phyloP scores from a whole-genome alignment of 441 rosid species.

The Bocquillonia castaneifolia region DNA sequence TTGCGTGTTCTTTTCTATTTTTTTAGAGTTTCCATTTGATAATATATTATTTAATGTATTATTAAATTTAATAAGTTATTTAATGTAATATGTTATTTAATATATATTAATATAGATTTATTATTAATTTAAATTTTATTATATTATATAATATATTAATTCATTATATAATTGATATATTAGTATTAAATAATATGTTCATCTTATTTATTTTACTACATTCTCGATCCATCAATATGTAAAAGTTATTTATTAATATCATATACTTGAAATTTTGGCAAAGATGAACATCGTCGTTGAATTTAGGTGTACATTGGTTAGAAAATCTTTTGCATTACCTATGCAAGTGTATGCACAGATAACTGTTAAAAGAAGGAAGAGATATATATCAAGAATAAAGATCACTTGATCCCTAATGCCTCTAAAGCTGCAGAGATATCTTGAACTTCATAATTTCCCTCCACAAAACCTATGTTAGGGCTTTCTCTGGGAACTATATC shows the following conservation, averaged over 20 bases:
- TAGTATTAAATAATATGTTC: too few relatives aligned
- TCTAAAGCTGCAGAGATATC: slow-evolving; percentile 48
- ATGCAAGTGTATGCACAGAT: slow-evolving; percentile 13
- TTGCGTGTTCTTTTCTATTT: too few relatives aligned
- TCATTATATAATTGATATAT: too few relatives aligned
- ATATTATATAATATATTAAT: too few relatives aligned
- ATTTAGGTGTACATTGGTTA: not conserved
- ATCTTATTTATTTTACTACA: too few relatives aligned
- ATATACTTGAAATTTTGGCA: not conserved
- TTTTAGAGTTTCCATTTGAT: too few relatives aligned
- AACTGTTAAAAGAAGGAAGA: not conserved
- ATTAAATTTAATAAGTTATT: too few relatives aligned
- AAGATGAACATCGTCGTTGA: slow-evolving; percentile 14
- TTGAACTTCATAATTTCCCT: slow-evolving; percentile 39
- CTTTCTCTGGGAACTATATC: slow-evolving; percentile 48
- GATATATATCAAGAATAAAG: slow-evolving; percentile 10
- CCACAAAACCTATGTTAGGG: slow-evolving; percentile 41
- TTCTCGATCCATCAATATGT: too few relatives aligned
- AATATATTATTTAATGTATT: too few relatives aligned
- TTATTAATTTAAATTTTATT: too few relatives aligned
- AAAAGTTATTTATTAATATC: not conserved
- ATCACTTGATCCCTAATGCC: slow-evolving; percentile 46
- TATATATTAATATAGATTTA: too few relatives aligned
- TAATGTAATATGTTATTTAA: too few relatives aligned
- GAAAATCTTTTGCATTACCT: not conserved